Base-by-base conservation (phyloP, 2,329 filamentous ascomycete genomes). In the Fusarium proliferatum region DNA sequence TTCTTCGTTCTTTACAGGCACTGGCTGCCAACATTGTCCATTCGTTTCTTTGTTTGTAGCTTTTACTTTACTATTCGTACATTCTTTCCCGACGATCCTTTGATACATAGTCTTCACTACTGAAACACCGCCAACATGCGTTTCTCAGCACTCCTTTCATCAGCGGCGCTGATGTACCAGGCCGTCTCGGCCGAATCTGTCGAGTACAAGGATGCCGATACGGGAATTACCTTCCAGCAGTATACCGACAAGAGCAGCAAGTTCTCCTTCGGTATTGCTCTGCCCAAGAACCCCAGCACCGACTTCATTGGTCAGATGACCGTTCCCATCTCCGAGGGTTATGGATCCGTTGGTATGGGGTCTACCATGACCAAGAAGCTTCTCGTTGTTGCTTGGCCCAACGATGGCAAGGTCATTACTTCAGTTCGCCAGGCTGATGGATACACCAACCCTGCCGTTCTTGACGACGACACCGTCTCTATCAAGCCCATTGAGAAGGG, bases 291-390 rank as follows among this genome's bases (percentile, higher is more conserved):
- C 76, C 87, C 87, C 59, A 83, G 85, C 9, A 85, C 82, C 49
- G 90, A 91, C 77, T 91, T 90, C 73, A 88, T 91, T 64, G 90
- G 89, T 42, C 73, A 69, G 36, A 85, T 88, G 56, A 81, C 91
- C 53, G 89, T 90, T 78, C 75, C 83, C 62, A 85, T 85, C 16
- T 83, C 83, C 43, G 82, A 83, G 52, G 81, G 83, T 7, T 84
- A 84, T 30, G 90, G 89, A 21, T 91, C 89, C 72, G 76, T 92
- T 26, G 86, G 87, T 2, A 84, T 91, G 60, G 86, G 85, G 15
- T 86, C 87, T 9, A 82, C 84, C 55, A 92, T 92, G 90, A 87
- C 85, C 12, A 86, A 86, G 71, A 86, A 86, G 42, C 81, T 92
- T 6, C 85, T 92, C 59, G 81, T 92, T 21, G 82, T 90, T 72